phyloP scores from a whole-genome alignment of 306 rosid genomes.

The Prosopis cineraria region DNA sequence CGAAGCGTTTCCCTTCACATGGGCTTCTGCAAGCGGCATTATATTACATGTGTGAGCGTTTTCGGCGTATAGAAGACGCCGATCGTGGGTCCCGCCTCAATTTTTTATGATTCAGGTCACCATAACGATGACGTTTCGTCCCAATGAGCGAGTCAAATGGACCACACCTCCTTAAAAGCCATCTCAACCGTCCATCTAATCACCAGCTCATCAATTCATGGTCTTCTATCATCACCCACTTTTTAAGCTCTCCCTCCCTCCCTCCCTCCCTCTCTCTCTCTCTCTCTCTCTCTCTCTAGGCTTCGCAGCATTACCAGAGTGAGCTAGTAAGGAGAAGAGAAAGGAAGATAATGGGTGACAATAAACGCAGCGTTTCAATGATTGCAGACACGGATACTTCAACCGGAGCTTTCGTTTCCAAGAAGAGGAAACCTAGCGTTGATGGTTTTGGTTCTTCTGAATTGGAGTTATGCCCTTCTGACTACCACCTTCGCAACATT shows the following conservation, averaged over 20 bases:
- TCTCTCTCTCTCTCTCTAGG: constrained; percentile 19
- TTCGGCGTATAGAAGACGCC: background rate
- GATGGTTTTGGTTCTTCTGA: constrained; percentile 20
- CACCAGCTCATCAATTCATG: constrained; percentile 33
- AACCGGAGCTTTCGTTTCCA: constrained; percentile 39
- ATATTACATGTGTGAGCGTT: background rate
- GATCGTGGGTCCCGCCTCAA: background rate
- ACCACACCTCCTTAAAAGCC: background rate
- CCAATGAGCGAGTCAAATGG: constrained; percentile 33
- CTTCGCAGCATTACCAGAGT: constrained; percentile 2
- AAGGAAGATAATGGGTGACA: constrained; percentile 44
- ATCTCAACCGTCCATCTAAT: constrained; percentile 57
- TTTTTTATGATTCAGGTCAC: constrained; percentile 3
- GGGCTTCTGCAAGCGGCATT: background rate
- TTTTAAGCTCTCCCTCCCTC: background rate
- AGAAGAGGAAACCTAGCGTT: constrained; percentile 50
- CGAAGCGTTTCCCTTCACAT: constrained; percentile 14
- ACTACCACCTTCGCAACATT: background rate
- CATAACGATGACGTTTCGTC: constrained; percentile 40
- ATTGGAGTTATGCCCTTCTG: constrained; percentile 14
- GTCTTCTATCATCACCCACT: constrained; percentile 37
- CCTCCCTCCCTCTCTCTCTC: constrained; percentile 18
- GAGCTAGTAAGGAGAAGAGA: background rate
- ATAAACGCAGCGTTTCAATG: constrained; percentile 52
- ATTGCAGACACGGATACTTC: constrained; percentile 40